These are phyloP conservation scores for Hypomontagnella monticulosa DNA, from an alignment of 495 filamentous ascomycete species.

Conservation along the genomic window DNA sequence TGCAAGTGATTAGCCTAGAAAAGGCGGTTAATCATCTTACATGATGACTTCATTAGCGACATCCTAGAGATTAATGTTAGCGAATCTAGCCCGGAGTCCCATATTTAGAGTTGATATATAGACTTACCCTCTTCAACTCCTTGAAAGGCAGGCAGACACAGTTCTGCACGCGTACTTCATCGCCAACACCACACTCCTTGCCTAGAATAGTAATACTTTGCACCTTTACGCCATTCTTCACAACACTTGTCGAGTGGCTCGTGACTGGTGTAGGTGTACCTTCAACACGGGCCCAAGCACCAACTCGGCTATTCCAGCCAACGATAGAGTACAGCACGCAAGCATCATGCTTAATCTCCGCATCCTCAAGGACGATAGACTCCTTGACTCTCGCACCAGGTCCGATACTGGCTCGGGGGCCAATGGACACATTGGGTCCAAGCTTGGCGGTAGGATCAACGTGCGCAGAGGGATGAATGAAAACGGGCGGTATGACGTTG, in stretches of 20 bases:
- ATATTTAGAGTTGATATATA: background rate
- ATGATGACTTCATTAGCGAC: constrained; percentile 97
- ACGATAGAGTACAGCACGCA: constrained; percentile 97
- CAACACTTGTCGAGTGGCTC: constrained; percentile 91
- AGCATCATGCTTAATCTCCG: constrained; percentile 96
- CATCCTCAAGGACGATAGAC: constrained; percentile 92
- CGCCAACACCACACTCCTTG: constrained; percentile 93
- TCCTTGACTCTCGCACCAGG: constrained; percentile 94
- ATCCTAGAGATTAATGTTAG: constrained; percentile 66
- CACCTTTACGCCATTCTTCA: constrained; percentile 98
- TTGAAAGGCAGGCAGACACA: constrained; percentile 98
- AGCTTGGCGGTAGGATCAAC: constrained; percentile 97
- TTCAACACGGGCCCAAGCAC: constrained; percentile 97
- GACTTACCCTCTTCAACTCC: constrained; percentile 94
- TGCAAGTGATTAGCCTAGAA: constrained; percentile 10
- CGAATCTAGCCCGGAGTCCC: constrained; percentile 6
- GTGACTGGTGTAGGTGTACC: constrained; percentile 89
- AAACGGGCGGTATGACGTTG: constrained; percentile 93
- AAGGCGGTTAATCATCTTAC: constrained; percentile 62
- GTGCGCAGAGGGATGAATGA: constrained; percentile 92
- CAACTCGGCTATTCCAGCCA: constrained; percentile 95
- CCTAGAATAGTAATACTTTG: constrained; percentile 98
- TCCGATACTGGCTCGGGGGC: constrained; percentile 83
- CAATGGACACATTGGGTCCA: constrained; percentile 95
- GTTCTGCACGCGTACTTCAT: constrained; percentile 97